Base-by-base conservation (phyloP, 2,329 filamentous ascomycete species). In the Teratosphaeria pseudoeucalypti region DNA sequence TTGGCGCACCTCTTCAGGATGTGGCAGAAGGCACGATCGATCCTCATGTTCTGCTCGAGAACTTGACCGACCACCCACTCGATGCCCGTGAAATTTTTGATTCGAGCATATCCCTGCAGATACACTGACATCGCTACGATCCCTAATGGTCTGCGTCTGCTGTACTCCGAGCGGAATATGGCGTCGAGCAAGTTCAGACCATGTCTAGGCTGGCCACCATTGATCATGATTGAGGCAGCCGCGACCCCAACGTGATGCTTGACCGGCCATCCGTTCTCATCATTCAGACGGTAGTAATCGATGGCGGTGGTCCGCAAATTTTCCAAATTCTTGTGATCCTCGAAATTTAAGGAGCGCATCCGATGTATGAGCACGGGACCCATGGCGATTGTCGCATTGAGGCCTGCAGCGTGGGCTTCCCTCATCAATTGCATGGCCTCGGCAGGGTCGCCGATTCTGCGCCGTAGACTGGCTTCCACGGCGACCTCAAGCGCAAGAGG, bases 111-210 rank as follows among this genome's bases (percentile, higher is more conserved):
- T 34, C 65, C 71, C 54, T 69, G 62, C 16, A 74, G 52, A 47
- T 67, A 70, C 16, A 73, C 66, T 2, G 67, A 68, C 66, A 73
- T 67, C 34, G 66, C 66, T 9, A 62, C 65, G 52, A 71, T 68
- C 55, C 71, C 66, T 23, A 72, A 58, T 1, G 66, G 64, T 10
- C 59, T 57, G 27, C 64, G 32, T 1, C 59, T 19, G 12, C 62
- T 61, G 64, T 64, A 69, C 7, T 64, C 54, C 2, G 68, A 69
- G 1, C 61, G 49, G 54, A 62, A 65, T 23, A 74, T 66, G 12
- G 60, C 63, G 26, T 62, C 61, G 19, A 74, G 66, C 3, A 74
- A 58, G 32, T 66, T 63, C 34, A 74, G 58, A 5, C 65, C 71
- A 47, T 65, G 55, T 12, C 63, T 56, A 10, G 72, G 55, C 32